Conservation (phyloP, 75 land plant genomes). For the Cupressus sempervirens region DNA sequence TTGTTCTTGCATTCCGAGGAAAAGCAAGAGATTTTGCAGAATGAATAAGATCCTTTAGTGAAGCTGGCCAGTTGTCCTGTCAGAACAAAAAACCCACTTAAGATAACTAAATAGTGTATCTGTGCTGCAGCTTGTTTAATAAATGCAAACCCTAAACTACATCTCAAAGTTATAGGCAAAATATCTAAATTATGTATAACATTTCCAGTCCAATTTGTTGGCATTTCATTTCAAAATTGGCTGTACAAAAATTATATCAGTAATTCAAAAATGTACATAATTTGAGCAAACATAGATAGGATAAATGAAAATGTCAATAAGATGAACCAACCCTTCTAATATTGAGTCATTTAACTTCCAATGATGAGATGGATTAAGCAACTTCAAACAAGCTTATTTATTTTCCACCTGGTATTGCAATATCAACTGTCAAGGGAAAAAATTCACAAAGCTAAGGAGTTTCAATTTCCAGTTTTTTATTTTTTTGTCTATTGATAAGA, state of each 20-base stretch:
- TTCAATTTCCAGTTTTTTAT: not conserved
- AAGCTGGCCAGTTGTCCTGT: slow-evolving; percentile 58
- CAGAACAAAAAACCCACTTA: slow-evolving; percentile 3
- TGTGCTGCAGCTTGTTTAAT: not conserved
- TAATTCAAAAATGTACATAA: not conserved
- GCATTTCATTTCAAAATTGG: not conserved
- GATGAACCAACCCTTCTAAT: not conserved
- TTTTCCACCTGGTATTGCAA: not conserved
- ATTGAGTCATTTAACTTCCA: not conserved
- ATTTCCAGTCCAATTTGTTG: not conserved
- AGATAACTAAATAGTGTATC: not conserved
- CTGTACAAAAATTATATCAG: not conserved
- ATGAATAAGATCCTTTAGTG: slow-evolving; percentile 47
- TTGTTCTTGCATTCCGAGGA: slow-evolving; percentile 27
- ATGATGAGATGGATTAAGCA: not conserved
- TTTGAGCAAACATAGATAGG: not conserved
- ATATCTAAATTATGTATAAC: not conserved
- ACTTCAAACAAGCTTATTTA: not conserved
- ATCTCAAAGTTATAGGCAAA: not conserved
- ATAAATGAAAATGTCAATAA: not conserved
- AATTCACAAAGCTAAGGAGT: not conserved
- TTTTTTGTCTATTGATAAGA: not conserved
- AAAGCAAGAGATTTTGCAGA: slow-evolving; percentile 41
- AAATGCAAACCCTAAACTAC: not conserved
- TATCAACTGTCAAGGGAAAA: not conserved